Percentiles rank a stretch among this genome's conserved stretches.
These are phyloP conservation scores for Capsella bursapastoris DNA, from an alignment of 345 rosid species.

Conservation along the genomic window DNA sequence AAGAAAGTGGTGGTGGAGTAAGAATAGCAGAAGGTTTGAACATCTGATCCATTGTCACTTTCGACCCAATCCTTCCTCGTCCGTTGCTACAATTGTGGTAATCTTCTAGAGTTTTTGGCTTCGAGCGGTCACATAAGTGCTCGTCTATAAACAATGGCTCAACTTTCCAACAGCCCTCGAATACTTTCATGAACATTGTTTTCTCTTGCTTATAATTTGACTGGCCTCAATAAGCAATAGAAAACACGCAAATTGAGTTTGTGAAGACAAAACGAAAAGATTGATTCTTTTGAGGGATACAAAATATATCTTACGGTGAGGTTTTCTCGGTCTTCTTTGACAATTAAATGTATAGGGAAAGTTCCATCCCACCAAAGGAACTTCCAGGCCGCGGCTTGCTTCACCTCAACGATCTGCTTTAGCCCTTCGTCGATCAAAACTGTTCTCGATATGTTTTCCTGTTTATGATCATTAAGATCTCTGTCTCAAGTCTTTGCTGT, in stretches of 20 bases:
- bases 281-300: not conserved
- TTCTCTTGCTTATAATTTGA: constrained; percentile 80
- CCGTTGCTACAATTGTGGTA: constrained; percentile 68
- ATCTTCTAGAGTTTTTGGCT: constrained; percentile 72
- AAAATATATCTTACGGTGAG: constrained; percentile 53
- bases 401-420: constrained; percentile 72
- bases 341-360: constrained; percentile 74
- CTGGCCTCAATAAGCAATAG: constrained; percentile 47
- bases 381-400: constrained; percentile 90
- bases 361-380: constrained; percentile 96
- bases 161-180: constrained; percentile 88
- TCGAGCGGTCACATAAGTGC: constrained; percentile 50
- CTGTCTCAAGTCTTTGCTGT: not conserved
- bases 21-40: constrained; percentile 75
- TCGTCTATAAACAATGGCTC: constrained; percentile 81
- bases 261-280: not conserved
- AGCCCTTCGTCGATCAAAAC: constrained; percentile 72
- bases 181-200: constrained; percentile 79
- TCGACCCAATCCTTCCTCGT: constrained; percentile 83
- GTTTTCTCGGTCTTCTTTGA: constrained; percentile 74
- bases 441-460: constrained; percentile 83
- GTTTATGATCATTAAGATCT: constrained; percentile 10
- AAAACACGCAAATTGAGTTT: not conserved
- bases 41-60: constrained; percentile 78
- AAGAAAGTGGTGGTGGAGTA: constrained; percentile 93